Conservation (phyloP, 1,284 basidiomycete species). For the Sporisorium exsertum region DNA sequence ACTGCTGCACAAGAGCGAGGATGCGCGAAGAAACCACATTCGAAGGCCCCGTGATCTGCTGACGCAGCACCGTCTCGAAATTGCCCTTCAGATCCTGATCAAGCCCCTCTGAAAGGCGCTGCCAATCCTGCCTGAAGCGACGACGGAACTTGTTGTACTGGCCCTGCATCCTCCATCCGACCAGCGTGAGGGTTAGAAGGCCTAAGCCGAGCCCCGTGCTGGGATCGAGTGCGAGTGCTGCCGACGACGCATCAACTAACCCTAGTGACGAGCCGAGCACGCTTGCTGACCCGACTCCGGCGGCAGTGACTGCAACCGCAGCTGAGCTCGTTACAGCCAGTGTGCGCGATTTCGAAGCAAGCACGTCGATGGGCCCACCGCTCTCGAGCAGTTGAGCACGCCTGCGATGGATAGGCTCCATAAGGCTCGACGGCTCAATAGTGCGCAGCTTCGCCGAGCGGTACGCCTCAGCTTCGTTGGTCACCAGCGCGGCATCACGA, state of each 20-base stretch:
- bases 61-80: conserved; percentile 21
- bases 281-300: conserved; percentile 41
- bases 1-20: conserved; percentile 5
- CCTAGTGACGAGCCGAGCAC: conserved; percentile 42
- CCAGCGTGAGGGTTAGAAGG: conserved; percentile 57
- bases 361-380: conserved; percentile 52
- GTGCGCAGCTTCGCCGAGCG: conserved; percentile 38
- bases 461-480: conserved; percentile 45
- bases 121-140: conserved; percentile 67
- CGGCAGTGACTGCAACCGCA: conserved; percentile 36
- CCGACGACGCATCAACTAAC: conserved; percentile 28
- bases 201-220: conserved; percentile 62
- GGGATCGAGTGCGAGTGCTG: conserved; percentile 53
- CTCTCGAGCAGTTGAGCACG: conserved; percentile 51
- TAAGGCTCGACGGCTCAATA: conserved; percentile 47
- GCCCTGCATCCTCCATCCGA: conserved; percentile 68
- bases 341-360: conserved; percentile 47
- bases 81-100: conserved; percentile 54
- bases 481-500: conserved; percentile 41
- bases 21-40: conserved; percentile 25
- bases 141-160: conserved; percentile 63
- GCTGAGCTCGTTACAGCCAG: conserved; percentile 42
- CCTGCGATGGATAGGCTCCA: conserved; percentile 50
- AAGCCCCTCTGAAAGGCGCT: conserved; percentile 50
- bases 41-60: conserved; percentile 31